These are phyloP conservation scores for Leishmania arabica DNA, from an alignment of 208 protist species.

Conservation along the genomic window DNA sequence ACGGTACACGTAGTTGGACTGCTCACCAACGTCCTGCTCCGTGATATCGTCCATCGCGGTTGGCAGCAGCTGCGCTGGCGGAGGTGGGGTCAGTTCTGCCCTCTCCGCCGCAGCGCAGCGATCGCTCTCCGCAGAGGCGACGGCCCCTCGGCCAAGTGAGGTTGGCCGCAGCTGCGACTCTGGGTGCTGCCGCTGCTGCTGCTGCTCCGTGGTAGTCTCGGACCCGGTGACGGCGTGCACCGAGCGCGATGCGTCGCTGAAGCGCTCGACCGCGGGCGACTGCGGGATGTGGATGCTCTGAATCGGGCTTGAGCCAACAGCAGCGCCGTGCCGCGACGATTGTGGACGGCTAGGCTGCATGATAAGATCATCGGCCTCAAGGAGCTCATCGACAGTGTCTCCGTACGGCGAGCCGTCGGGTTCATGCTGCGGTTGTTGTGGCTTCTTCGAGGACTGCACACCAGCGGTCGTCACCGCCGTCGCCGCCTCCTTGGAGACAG, in stretches of 20 bases:
- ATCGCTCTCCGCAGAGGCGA: background rate
- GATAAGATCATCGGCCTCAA: background rate
- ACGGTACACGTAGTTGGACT: no score
- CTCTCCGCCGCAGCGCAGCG: background rate
- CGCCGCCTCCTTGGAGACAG: background rate
- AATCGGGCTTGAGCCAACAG: background rate
- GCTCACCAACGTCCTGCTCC: background rate
- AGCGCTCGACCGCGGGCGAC: background rate
- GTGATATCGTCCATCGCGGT: background rate
- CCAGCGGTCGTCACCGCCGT: background rate
- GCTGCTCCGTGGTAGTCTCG: background rate
- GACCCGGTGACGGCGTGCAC: background rate
- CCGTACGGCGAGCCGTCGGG: background rate
- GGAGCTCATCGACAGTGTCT: background rate
- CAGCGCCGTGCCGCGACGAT: background rate
- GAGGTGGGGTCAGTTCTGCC: background rate
- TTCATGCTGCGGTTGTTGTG: background rate
- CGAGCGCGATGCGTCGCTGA: background rate
- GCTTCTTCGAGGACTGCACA: background rate
- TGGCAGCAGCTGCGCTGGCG: conserved; percentile 1
- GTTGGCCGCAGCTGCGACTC: background rate
- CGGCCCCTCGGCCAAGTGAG: background rate
- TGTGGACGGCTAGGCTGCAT: no score
- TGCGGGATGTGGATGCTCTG: background rate
- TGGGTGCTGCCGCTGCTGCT: background rate